phyloP scores from a whole-genome alignment of 1,284 basidiomycete genomes.

The Ganoderma meredithae region DNA sequence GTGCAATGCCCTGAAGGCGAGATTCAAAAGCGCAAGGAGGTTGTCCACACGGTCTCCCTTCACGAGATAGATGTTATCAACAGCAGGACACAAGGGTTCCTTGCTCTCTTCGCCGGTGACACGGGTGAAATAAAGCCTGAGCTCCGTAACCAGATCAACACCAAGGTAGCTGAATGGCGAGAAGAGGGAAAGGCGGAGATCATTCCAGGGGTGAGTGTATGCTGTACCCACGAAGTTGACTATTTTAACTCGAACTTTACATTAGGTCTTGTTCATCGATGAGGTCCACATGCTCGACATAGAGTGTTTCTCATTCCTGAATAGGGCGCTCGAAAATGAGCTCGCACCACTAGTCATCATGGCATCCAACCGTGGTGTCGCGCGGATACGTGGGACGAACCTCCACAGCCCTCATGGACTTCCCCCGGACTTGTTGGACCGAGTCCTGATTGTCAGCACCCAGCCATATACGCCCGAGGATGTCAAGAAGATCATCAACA shows the following conservation, averaged over 20 bases:
- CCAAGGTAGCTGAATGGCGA: conserved; percentile 96
- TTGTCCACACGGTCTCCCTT: conserved; percentile 95
- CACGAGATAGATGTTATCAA: conserved; percentile 99
- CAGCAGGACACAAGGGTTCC: conserved; percentile 93
- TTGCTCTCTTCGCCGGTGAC: conserved; percentile 84
- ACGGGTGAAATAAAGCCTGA: conserved; percentile 99
- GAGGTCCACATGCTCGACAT: conserved; percentile 99
- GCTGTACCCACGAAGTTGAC: neutral
- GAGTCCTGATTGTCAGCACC: conserved; percentile 95
- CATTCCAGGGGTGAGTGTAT: conserved; percentile 85
- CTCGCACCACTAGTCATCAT: conserved; percentile 96
- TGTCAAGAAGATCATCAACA: conserved; percentile 91
- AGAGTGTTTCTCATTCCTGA: conserved; percentile 98
- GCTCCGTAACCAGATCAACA: conserved; percentile 95
- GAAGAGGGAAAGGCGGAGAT: conserved; percentile 99
- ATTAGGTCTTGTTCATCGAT: conserved; percentile 88
- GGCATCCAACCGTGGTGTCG: conserved; percentile 97
- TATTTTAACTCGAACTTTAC: neutral
- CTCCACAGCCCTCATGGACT: conserved; percentile 95
- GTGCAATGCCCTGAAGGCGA: conserved; percentile 98
- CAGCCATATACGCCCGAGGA: conserved; percentile 89
- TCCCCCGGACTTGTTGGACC: conserved; percentile 93
- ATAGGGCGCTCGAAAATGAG: conserved; percentile 94
- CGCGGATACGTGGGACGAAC: conserved; percentile 94
- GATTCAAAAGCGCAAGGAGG: conserved; percentile 96